Conservation (phyloP, 202 grass and related monocot species). For the Thinopyrum obtusiflorum region DNA sequence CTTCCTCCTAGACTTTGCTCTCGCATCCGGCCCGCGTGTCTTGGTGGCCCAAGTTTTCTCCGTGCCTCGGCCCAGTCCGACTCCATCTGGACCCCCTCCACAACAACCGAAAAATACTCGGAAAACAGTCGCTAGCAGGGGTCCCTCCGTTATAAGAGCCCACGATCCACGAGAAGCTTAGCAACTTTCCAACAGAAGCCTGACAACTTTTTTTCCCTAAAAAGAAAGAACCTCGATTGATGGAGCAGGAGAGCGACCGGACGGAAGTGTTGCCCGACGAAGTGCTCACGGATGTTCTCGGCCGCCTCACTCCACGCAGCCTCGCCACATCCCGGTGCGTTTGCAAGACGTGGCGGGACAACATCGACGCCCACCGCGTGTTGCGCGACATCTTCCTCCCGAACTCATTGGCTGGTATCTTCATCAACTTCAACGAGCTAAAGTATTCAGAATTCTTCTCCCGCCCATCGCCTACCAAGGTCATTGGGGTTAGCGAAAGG, state of each 20-base stretch:
- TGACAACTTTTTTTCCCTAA: not conserved
- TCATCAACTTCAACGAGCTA: not conserved
- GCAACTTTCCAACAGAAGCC: not conserved
- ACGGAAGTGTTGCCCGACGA: not conserved
- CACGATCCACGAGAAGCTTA: too few species aligned
- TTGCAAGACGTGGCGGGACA: not conserved
- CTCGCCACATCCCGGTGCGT: not conserved
- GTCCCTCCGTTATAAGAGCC: too few species aligned
- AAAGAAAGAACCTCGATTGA: not conserved
- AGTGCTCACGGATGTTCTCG: not conserved
- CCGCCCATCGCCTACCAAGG: not conserved
- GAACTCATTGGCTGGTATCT: not conserved
- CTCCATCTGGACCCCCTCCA: not conserved
- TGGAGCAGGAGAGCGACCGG: not conserved
- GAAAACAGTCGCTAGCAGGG: too few species aligned
- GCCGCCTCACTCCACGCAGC: not conserved
- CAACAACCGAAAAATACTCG: too few species aligned
- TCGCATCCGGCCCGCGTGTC: constrained; percentile 7
- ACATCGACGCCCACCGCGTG: not conserved
- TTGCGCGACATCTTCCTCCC: not conserved
- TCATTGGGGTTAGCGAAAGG: not conserved
- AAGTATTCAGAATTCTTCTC: not conserved
- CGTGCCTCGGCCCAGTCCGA: not conserved
- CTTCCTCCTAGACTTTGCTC: constrained; percentile 15
- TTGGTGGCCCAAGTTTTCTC: not conserved